Base-by-base conservation (phyloP, 108 stramenopile species). In the Chaetoceros muelleri region DNA sequence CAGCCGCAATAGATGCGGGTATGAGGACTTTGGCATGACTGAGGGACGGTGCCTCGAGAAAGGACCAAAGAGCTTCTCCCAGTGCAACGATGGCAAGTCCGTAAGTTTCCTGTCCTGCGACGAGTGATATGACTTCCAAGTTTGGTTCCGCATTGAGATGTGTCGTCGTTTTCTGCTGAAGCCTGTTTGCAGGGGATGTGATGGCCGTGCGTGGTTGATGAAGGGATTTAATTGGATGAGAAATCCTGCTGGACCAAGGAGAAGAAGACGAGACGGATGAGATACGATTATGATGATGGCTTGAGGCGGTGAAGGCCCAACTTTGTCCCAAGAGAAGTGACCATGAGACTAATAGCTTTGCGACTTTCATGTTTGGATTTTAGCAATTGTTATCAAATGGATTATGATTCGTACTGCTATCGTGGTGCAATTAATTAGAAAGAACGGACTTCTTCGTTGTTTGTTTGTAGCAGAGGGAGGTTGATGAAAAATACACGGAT, bases 71-170 rank as follows among this genome's bases (percentile, higher is more conserved):
- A 5, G 81, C 87, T 70, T 93, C 91, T 8, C 82, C 83, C 13
- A 93, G 48, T 2, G 69, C 72, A 0, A 93, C 91, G 30, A 85
- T 53, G 20, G 82, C 91, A 24, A 93, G 57, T 2, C 91, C 91
- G 54, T 85, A 85, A 51, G 78, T 93, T 68, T 93, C 91, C 65
- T 93, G 91, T 23, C 91, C 86, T 19, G 74, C 70, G 2, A 88
- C 91, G n/a, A 93, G 69, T 3, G 74, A 80, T 24, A 89, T 71
- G 7, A 80, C 70, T 51, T 73, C 58, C 24, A 71, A 65, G 40
- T 73, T 72, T 7, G 71, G 47, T 22, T 54, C 44, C 17, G 53
- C 64, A 24, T 20, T 5, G 17, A 55, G 54, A 23, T 7, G 13
- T 19, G 7, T 5, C 28, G 29, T 8, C 16, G 5, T 51, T 40